These are phyloP conservation scores for Trichosporon ovoides DNA, from an alignment of 1,284 basidiomycete genomes.

Conservation along the genomic window DNA sequence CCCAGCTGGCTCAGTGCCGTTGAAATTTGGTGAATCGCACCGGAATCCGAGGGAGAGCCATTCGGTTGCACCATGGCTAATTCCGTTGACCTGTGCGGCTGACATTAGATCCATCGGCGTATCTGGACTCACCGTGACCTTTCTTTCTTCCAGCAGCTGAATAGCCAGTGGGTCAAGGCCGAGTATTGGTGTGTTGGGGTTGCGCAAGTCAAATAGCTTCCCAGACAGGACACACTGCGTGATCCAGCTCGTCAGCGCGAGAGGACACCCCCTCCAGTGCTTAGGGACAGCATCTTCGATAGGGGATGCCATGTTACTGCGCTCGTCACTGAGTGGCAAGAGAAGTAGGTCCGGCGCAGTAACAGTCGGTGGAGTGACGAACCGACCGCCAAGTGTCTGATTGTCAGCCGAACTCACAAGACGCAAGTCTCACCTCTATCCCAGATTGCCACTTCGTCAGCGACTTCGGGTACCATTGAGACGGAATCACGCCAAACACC, in stretches of 20 bases:
- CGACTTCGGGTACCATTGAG: not conserved
- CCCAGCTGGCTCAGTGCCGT: not conserved
- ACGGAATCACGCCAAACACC: not conserved
- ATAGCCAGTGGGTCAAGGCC: not conserved
- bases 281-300: not conserved
- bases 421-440: not conserved
- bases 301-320: not conserved
- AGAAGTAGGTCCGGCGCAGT: not conserved
- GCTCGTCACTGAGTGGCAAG: not conserved
- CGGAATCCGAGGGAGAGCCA: not conserved
- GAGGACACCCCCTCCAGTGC: not conserved
- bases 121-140: not conserved
- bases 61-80: not conserved
- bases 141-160: not conserved
- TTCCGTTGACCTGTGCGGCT: not conserved
- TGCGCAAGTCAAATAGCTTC: not conserved
- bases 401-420: not conserved
- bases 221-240: not conserved
- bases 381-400: not conserved
- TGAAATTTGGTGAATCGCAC: not conserved
- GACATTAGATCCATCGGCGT: not conserved
- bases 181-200: not conserved
- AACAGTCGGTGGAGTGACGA: not conserved
- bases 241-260: conserved; percentile 1
- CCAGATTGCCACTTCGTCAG: not conserved